Conservation (phyloP, 495 filamentous ascomycete species). For the Daldinia childiae region DNA sequence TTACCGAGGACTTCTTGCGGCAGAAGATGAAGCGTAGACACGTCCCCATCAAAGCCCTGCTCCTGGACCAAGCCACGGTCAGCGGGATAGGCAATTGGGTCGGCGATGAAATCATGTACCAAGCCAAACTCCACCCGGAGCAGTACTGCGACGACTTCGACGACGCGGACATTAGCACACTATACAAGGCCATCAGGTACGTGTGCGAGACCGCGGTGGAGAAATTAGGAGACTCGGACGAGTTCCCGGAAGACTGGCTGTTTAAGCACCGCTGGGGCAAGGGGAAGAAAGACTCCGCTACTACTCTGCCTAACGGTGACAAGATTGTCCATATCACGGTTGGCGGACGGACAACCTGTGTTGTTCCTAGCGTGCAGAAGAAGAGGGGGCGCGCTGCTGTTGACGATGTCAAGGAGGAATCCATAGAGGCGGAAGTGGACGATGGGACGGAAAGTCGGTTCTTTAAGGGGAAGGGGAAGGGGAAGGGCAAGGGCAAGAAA, state of each 20-base stretch:
- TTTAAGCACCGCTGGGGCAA: conserved; percentile 93
- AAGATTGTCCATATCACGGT: conserved; percentile 86
- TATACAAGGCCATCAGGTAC: conserved; percentile 78
- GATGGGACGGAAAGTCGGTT: conserved; percentile 43
- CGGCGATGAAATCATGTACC: conserved; percentile 89
- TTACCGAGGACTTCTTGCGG: conserved; percentile 76
- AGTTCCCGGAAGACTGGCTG: conserved; percentile 91
- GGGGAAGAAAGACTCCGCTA: conserved; percentile 76
- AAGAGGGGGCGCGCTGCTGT: conserved; percentile 61
- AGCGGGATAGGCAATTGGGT: conserved; percentile 98
- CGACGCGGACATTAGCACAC: conserved; percentile 72
- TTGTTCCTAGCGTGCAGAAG: conserved; percentile 86
- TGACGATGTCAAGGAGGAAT: conserved; percentile 48
- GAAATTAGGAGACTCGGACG: conserved; percentile 78
- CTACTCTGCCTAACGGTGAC: conserved; percentile 79
- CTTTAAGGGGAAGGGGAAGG: conserved; percentile 34
- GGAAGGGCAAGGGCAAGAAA: conserved; percentile 12
- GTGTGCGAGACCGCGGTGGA: conserved; percentile 84
- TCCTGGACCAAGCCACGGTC: conserved; percentile 89
- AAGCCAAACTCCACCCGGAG: conserved; percentile 89
- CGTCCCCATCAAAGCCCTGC: conserved; percentile 84
- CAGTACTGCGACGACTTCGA: conserved; percentile 86
- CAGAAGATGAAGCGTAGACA: conserved; percentile 75
- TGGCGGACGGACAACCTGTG: conserved; percentile 86
- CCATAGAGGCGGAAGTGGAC: conserved; percentile 32